phyloP scores from a whole-genome alignment of 2,329 filamentous ascomycete genomes.

The Fusarium denticulatum region DNA sequence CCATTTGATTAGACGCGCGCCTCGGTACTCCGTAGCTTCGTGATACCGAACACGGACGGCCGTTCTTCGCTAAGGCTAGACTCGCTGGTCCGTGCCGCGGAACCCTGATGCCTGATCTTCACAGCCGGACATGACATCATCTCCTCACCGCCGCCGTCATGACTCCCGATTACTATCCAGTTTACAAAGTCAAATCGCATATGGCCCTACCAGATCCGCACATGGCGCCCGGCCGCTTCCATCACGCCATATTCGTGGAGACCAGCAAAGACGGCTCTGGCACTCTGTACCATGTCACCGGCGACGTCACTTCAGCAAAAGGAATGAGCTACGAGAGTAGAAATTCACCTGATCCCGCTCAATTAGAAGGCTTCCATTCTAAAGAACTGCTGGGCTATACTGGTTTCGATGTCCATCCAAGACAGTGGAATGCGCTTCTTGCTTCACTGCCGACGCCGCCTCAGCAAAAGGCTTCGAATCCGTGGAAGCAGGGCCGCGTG shows the following conservation, averaged over 20 bases:
- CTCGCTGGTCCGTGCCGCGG: neutral
- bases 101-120: neutral
- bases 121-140: neutral
- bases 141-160: neutral
- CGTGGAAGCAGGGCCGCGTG: rapidly evolving
- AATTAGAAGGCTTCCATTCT: rapidly evolving
- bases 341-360: rapidly evolving
- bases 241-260: neutral
- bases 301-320: neutral
- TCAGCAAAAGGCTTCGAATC: neutral
- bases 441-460: neutral
- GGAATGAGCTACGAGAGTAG: neutral
- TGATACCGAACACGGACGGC: neutral
- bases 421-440: neutral
- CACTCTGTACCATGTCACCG: neutral
- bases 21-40: neutral
- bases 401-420: rapidly evolving
- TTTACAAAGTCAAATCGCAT: neutral
- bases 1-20: rapidly evolving
- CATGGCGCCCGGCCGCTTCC: neutral
- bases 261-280: neutral
- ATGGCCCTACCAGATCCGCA: neutral
- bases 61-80: neutral
- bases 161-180: neutral
- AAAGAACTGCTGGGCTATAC: neutral